Evolutionary conservation across 495 filamentous ascomycete genomes (phyloP), one percentile per base, ranked within the genome.

Genomic region (Acidomyces sp.): DNA sequence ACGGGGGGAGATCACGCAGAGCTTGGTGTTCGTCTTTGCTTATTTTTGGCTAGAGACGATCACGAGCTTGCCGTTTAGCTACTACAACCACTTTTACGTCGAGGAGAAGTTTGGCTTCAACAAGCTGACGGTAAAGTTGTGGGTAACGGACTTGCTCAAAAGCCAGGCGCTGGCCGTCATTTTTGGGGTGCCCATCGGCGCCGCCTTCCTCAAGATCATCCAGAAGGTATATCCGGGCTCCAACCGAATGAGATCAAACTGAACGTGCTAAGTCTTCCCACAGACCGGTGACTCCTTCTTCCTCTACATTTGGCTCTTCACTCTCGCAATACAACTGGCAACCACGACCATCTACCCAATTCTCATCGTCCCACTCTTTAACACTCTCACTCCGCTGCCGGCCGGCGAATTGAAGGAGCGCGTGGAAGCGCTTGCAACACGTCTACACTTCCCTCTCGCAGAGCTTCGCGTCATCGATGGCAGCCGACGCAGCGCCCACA

Each of bases 81-180:
- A 93, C 56, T 97, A 95, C 68, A 77, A 84, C 66, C 86, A 80
- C 1, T 97, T 97, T 56, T 82, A 94, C 28, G 69, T 96, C 30
- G 90, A 97, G 58, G 85, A 96, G 68, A 82, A 85, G 55, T 97
- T 87, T 58, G 92, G 90, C 18, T 97, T 97, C 72, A 97, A 97
- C 62, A 96, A 97, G 68, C 84, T 92, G 66, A 96, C 90, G 0
- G 60, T 82, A 27, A 78, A 77, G 61, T 68, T 95, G 3, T 97
- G 86, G 69, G 62, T 96, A 31, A 82, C 77, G 49, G 90, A 97
- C 56, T 77, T 92, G 69, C 63, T 95, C 62, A 97, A 96, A 71
- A 74, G 77, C 23, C 87, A 93, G 61, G 67, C 81, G 47, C 73
- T 97, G 30, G 73, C 77, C 39, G 66, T 88, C 49, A 75, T 74